Percentiles rank a stretch among this genome's conserved stretches.
Conservation (phyloP, 1,284 basidiomycete species). For the Apiotrichum veenhuisii region DNA sequence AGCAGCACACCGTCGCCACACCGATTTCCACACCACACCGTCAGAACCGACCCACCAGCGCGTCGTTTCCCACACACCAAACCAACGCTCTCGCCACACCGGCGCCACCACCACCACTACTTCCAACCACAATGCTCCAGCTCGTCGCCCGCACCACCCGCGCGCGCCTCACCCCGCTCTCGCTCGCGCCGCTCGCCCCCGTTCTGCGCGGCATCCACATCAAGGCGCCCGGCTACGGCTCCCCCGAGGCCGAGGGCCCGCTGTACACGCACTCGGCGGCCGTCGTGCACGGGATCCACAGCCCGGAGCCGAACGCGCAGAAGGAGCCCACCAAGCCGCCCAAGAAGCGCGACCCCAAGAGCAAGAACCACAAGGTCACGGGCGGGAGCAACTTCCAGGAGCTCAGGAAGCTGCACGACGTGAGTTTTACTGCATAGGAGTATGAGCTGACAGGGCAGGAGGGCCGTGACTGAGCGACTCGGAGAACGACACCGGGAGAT, state of each 20-base stretch:
- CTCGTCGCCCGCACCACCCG: no score
- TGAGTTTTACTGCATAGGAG: background rate
- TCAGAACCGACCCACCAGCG: background rate
- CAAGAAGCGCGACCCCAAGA: constrained; percentile 5
- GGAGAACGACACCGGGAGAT: background rate
- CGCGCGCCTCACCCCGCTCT: background rate
- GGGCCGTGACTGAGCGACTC: constrained; percentile 1
- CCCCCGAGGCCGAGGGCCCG: constrained; percentile 5
- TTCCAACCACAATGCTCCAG: background rate
- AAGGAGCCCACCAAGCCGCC: background rate
- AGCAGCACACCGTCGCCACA: no score
- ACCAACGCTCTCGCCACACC: background rate
- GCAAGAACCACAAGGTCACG: constrained; percentile 5
- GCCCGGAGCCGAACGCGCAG: no score
- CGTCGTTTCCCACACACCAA: background rate
- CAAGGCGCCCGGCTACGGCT: constrained; percentile 1
- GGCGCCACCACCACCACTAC: background rate
- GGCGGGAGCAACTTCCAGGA: constrained; percentile 3
- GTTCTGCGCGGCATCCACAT: background rate
- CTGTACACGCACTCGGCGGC: background rate
- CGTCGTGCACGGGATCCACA: background rate
- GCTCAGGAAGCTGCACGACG: constrained; percentile 1
- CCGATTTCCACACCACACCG: background rate
- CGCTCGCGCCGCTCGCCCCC: background rate
- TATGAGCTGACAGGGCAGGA: background rate